These are phyloP conservation scores for Trifolium pratense DNA, from an alignment of 306 rosid genomes.

Conservation along the genomic window DNA sequence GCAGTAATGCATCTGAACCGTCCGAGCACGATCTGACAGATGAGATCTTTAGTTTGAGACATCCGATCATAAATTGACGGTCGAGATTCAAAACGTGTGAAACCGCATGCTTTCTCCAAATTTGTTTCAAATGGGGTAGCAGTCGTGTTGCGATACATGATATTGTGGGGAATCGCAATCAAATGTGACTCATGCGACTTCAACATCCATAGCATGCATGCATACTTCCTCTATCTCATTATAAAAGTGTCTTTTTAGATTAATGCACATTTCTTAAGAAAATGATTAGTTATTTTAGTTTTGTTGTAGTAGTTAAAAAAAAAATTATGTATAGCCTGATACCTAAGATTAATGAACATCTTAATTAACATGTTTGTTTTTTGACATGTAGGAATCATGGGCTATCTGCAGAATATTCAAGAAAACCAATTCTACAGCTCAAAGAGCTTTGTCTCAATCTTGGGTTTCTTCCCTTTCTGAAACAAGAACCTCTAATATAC, in stretches of 20 bases:
- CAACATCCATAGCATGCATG: background rate
- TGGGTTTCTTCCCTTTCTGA: conserved; percentile 69
- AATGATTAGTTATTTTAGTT: background rate
- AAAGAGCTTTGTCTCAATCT: conserved; percentile 76
- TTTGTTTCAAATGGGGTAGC: background rate
- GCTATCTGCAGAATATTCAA: conserved; percentile 97
- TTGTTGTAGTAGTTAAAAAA: no score
- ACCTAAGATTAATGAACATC: background rate
- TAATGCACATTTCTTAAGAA: background rate
- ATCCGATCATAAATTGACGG: no score
- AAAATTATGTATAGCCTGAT: background rate
- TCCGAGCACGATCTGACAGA: no score
- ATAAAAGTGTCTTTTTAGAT: background rate
- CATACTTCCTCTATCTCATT: background rate
- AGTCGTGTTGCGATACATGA: background rate
- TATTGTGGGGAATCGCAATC: background rate
- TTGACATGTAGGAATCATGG: conserved; percentile 80
- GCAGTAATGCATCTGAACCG: no score
- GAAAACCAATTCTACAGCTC: conserved; percentile 78
- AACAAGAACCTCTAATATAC: conserved; percentile 50
- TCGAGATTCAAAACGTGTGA: no score
- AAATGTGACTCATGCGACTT: background rate
- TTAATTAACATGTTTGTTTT: background rate
- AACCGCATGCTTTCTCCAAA: no score
- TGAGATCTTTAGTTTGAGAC: no score